Evolutionary conservation across 1,139 yeast genomes (phyloP).

Genomic region (Saccharomyces uvarum): DNA sequence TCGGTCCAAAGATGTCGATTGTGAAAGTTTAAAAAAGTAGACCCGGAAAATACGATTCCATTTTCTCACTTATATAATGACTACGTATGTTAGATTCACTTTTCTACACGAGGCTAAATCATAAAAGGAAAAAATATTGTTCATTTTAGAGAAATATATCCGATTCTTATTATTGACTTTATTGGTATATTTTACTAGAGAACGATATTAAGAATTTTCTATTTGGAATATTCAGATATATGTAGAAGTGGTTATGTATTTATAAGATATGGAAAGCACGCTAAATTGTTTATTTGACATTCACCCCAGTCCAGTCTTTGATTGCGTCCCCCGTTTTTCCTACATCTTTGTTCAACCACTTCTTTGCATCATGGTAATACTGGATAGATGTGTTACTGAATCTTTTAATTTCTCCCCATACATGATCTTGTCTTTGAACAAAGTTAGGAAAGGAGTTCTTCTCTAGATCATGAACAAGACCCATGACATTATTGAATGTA

Average conservation of each 20-base stretch:
- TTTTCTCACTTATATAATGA: not conserved
- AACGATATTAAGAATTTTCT: not conserved
- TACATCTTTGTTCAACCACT: slow-evolving; percentile 36
- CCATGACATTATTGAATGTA: slow-evolving; percentile 60
- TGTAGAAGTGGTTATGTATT: not conserved
- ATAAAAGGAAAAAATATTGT: not conserved
- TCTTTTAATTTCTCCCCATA: slow-evolving; percentile 20
- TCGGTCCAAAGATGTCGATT: slow-evolving; percentile 31
- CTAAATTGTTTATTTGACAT: slow-evolving; percentile 4
- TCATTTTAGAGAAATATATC: not conserved
- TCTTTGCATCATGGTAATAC: slow-evolving; percentile 33
- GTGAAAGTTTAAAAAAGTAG: slow-evolving; percentile 13
- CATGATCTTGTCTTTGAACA: slow-evolving; percentile 56
- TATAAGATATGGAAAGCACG: not conserved
- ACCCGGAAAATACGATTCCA: not conserved
- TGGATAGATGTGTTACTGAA: not conserved
- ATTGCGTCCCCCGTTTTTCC: slow-evolving; percentile 12
- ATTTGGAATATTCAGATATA: not conserved
- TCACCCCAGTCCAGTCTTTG: slow-evolving; percentile 18
- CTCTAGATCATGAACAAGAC: slow-evolving; percentile 61
- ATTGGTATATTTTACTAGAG: not conserved
- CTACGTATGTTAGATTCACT: not conserved
- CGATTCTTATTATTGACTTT: not conserved
- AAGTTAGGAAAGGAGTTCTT: slow-evolving; percentile 54
- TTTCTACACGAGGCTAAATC: not conserved